phyloP scores from a whole-genome alignment of 2,329 filamentous ascomycete genomes.

The Ophiostoma novo-ulmi region DNA sequence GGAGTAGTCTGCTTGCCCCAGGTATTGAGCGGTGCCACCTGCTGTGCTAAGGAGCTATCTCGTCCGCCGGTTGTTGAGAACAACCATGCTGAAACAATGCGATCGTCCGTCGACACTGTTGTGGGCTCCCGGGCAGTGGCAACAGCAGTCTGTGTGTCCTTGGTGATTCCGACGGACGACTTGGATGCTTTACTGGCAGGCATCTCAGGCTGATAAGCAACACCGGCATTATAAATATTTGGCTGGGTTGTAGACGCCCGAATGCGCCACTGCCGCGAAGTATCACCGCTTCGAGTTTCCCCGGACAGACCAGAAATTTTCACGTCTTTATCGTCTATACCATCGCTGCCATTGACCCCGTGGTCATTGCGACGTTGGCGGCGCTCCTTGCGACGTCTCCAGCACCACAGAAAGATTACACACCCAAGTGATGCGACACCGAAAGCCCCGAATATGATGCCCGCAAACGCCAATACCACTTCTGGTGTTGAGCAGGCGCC shows the following conservation, averaged over 20 bases:
- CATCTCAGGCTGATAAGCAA: not conserved
- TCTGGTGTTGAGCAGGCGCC: not conserved
- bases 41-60: not conserved
- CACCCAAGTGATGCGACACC: not conserved
- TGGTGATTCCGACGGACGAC: not conserved
- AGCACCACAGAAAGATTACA: not conserved
- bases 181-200: not conserved
- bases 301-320: not conserved
- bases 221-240: not conserved
- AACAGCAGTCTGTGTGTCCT: not conserved
- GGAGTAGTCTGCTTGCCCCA: not conserved
- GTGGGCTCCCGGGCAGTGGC: not conserved
- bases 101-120: not conserved
- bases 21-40: not conserved
- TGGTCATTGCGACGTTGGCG: not conserved
- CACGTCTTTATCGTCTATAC: not conserved
- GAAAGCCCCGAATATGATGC: not conserved
- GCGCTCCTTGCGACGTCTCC: not conserved
- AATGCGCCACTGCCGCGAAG: not conserved
- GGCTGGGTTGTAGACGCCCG: not conserved
- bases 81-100: not conserved
- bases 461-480: not conserved
- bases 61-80: not conserved
- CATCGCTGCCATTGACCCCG: too few species aligned
- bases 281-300: not conserved